phyloP scores from a whole-genome alignment of 2,329 filamentous ascomycete genomes.

The Ascosphaera apis region DNA sequence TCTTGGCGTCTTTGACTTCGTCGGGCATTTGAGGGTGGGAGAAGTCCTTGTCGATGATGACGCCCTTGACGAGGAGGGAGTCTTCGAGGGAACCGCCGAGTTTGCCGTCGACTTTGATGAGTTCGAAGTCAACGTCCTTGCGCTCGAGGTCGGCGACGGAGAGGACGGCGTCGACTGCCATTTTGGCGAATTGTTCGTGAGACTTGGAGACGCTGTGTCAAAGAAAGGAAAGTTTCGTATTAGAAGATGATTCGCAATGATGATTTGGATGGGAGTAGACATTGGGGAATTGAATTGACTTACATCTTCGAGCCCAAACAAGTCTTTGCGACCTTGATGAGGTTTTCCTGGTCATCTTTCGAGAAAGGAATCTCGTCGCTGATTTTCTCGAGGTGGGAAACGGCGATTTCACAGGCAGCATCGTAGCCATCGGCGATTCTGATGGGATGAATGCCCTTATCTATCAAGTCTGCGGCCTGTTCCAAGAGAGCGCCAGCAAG shows the following conservation, averaged over 20 bases:
- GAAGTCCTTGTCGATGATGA: conserved; percentile 99
- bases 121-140: conserved; percentile 93
- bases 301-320: conserved; percentile 90
- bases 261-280: too few species aligned
- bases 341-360: conserved; percentile 55
- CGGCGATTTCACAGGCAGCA: conserved; percentile 87
- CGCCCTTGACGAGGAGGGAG: conserved; percentile 82
- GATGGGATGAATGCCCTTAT: conserved; percentile 99
- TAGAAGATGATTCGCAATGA: conserved; percentile 5
- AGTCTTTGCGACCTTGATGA: conserved; percentile 86
- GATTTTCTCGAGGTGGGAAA: conserved; percentile 77
- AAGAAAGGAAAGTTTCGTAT: too few species aligned
- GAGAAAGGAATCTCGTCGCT: conserved; percentile 77
- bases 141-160: conserved; percentile 89
- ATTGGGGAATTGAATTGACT: conserved; percentile 4
- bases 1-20: conserved; percentile 83
- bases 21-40: conserved; percentile 98
- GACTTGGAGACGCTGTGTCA: conserved; percentile 58
- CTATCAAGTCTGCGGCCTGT: conserved; percentile 90
- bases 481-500: conserved; percentile 84
- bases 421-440: conserved; percentile 97
- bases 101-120: conserved; percentile 99
- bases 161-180: conserved; percentile 88
- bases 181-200: conserved; percentile 93
- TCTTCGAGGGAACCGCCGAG: conserved; percentile 87